Evolutionary conservation across 441 rosid genomes (phyloP).

Genomic region (Arabidopsis lyrata): DNA sequence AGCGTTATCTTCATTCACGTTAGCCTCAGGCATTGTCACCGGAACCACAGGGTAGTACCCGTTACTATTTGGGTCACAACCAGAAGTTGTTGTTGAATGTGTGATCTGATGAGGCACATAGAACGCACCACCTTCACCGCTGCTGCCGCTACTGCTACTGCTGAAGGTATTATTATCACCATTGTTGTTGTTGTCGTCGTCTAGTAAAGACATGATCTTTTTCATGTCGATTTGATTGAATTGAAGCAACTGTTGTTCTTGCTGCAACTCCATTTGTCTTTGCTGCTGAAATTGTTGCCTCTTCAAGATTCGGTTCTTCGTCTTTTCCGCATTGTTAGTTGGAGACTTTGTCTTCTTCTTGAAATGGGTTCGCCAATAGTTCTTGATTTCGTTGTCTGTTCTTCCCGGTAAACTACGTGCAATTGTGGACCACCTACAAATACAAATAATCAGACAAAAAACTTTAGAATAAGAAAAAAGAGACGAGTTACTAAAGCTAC

Average conservation of each 20-base stretch:
- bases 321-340: slow-evolving; percentile 56
- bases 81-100: slow-evolving; percentile 26
- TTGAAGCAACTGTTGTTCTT: slow-evolving; percentile 54
- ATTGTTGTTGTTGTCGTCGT: slow-evolving; percentile 46
- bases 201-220: slow-evolving; percentile 65
- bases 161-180: slow-evolving; percentile 29
- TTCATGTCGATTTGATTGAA: slow-evolving; percentile 67
- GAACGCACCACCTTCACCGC: slow-evolving; percentile 28
- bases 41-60: slow-evolving; percentile 32
- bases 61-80: slow-evolving; percentile 32
- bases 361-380: slow-evolving; percentile 96
- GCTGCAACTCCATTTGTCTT: slow-evolving; percentile 50
- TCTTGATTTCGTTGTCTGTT: slow-evolving; percentile 92
- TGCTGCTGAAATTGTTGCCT: slow-evolving; percentile 77
- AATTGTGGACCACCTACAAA: slow-evolving; percentile 85
- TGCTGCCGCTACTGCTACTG: slow-evolving; percentile 42
- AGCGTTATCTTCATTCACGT: slow-evolving; percentile 26
- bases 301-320: slow-evolving; percentile 59
- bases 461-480: not conserved
- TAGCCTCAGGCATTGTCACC: slow-evolving; percentile 25
- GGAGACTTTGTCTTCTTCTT: slow-evolving; percentile 75
- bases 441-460: slow-evolving; percentile 11
- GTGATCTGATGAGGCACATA: slow-evolving; percentile 42
- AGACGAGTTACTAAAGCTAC: not conserved
- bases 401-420: slow-evolving; percentile 94